Conservation (phyloP, 2,329 filamentous ascomycete species). For the Epichloe baconii region DNA sequence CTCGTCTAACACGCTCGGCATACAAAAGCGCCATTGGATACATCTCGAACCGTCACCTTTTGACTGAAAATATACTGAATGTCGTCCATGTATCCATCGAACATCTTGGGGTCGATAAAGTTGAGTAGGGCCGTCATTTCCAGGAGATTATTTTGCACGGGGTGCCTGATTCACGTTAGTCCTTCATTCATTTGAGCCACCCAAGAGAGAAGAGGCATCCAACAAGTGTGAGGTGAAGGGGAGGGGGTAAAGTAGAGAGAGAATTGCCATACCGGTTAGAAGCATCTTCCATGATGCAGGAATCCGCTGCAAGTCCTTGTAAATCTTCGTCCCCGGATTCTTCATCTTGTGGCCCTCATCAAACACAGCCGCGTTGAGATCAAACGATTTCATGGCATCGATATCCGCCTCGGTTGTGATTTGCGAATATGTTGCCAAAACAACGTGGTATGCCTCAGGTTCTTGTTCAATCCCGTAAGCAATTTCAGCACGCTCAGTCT, state of each 20-base stretch:
- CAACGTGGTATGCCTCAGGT: slow-evolving; percentile 49
- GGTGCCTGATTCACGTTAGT: slow-evolving; percentile 44
- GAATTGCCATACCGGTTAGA: slow-evolving; percentile 31
- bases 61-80: slow-evolving; percentile 84
- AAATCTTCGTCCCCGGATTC: slow-evolving; percentile 72
- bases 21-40: slow-evolving; percentile 72
- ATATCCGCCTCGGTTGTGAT: slow-evolving; percentile 38
- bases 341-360: slow-evolving; percentile 93
- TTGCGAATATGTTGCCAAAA: slow-evolving; percentile 50
- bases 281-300: slow-evolving; percentile 73
- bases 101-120: slow-evolving; percentile 86
- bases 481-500: slow-evolving; percentile 53
- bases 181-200: neutral
- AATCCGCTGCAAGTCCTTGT: slow-evolving; percentile 66
- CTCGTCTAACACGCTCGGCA: slow-evolving; percentile 71
- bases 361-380: slow-evolving; percentile 53
- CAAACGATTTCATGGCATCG: slow-evolving; percentile 33
- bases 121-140: slow-evolving; percentile 82
- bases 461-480: slow-evolving; percentile 52
- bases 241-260: neutral
- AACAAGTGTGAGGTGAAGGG: too few relatives aligned
- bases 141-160: slow-evolving; percentile 85
- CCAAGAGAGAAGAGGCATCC: too few relatives aligned
- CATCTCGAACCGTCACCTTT: slow-evolving; percentile 72
- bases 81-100: slow-evolving; percentile 61